phyloP scores from a whole-genome alignment of 75 land plant species.

The Cryptomeria japonica region DNA sequence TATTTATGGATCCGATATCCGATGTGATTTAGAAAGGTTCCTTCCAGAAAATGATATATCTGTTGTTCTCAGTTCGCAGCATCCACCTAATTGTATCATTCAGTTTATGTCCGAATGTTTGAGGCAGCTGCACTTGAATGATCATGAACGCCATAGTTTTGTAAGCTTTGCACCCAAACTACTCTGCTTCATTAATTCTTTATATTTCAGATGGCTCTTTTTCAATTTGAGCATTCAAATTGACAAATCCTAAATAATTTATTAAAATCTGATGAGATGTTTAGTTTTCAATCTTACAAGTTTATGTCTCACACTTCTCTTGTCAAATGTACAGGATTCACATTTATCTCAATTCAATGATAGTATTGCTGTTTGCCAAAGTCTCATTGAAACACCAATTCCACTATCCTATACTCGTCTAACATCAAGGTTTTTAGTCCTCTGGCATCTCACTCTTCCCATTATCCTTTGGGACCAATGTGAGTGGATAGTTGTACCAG shows the following conservation, averaged over 20 bases:
- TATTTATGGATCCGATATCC: constrained; percentile 59
- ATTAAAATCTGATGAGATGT: neutral
- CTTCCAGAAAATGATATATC: constrained; percentile 65
- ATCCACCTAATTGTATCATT: constrained; percentile 75
- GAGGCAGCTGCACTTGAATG: constrained; percentile 45
- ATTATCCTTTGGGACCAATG: constrained; percentile 95
- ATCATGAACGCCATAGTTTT: constrained; percentile 47
- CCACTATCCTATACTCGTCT: constrained; percentile 93
- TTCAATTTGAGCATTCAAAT: neutral
- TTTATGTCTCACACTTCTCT: neutral
- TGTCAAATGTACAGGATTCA: constrained; percentile 51
- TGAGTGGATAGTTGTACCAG: constrained; percentile 89
- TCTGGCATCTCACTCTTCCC: constrained; percentile 95
- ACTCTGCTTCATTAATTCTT: neutral
- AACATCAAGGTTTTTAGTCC: constrained; percentile 91
- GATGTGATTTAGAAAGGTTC: constrained; percentile 49
- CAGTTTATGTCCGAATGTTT: constrained; percentile 77
- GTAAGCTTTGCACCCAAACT: constrained; percentile 35
- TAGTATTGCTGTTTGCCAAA: constrained; percentile 80
- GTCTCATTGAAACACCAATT: constrained; percentile 86
- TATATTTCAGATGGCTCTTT: neutral
- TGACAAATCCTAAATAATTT: neutral
- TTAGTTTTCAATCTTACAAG: neutral
- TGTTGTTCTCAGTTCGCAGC: constrained; percentile 53
- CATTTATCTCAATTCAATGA: constrained; percentile 72